A percentile compares a stretch with the other conserved stretches of the same genome.
Evolutionary conservation across 2,329 filamentous ascomycete species (phyloP).

Genomic region (Botrytis hyacinthi): DNA sequence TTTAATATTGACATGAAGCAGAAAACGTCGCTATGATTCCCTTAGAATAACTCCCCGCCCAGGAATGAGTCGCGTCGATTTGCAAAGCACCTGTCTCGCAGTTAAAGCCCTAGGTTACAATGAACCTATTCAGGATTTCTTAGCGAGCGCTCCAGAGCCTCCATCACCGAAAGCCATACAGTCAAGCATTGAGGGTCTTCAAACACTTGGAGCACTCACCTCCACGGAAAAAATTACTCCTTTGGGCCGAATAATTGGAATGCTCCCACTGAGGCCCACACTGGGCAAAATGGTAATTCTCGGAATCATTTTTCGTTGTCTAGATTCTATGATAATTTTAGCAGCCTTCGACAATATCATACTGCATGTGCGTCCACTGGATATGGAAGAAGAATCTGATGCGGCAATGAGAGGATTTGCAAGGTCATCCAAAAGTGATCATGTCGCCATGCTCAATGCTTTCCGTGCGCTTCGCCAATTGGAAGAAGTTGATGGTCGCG

Average conservation of each 20-base stretch:
- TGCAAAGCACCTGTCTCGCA: constrained; percentile 88
- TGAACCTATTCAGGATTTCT: constrained; percentile 74
- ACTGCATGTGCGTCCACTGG: constrained; percentile 78
- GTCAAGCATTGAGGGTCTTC: constrained; percentile 72
- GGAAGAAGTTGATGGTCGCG: constrained; percentile 24
- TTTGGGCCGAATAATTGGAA: constrained; percentile 80
- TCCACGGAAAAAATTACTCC: constrained; percentile 76
- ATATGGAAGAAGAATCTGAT: constrained; percentile 70
- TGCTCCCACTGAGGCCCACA: constrained; percentile 85
- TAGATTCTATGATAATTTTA: constrained; percentile 83
- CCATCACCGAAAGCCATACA: constrained; percentile 79
- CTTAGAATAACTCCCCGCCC: constrained; percentile 75
- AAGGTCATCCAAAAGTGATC: constrained; percentile 46
- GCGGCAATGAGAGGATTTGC: constrained; percentile 71
- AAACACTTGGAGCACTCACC: constrained; percentile 83
- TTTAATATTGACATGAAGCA: constrained; percentile 7
- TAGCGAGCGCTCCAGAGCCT: constrained; percentile 81
- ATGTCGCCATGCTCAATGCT: constrained; percentile 46
- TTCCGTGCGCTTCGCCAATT: constrained; percentile 42
- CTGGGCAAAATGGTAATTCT: constrained; percentile 93
- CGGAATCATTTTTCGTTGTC: constrained; percentile 85
- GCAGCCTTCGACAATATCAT: constrained; percentile 82
- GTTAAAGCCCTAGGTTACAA: constrained; percentile 88
- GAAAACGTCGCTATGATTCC: constrained; percentile 70
- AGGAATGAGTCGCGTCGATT: constrained; percentile 83